A percentile compares a stretch with the other conserved stretches of the same genome.
phyloP scores from a whole-genome alignment of 2,329 filamentous ascomycete species.

The Botrytis medusae region DNA sequence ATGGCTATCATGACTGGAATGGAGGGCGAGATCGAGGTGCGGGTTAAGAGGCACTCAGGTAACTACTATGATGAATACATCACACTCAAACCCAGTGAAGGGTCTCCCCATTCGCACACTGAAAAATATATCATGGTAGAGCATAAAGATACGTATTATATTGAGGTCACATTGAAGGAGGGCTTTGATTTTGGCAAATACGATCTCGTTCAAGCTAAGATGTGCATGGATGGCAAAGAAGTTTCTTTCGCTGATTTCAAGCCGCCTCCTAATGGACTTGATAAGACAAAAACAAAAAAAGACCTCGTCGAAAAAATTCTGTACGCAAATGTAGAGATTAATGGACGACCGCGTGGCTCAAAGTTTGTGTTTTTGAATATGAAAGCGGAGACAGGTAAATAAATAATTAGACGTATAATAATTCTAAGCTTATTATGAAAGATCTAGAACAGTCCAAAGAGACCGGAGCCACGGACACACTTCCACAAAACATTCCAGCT shows the following conservation, averaged over 20 bases:
- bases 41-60: too few species aligned
- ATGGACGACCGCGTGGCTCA: not conserved
- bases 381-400: not conserved
- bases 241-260: too few species aligned
- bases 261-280: too few species aligned
- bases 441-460: not conserved
- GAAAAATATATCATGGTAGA: slow-evolving; percentile 20
- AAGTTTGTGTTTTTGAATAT: not conserved
- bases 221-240: not conserved
- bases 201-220: not conserved
- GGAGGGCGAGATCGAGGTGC: too few species aligned
- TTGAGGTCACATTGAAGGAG: slow-evolving; percentile 20
- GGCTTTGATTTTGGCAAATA: slow-evolving; percentile 4
- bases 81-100: not conserved
- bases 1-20: too few species aligned
- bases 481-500: not conserved
- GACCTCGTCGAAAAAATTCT: not conserved
- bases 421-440: not conserved
- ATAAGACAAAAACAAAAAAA: not conserved
- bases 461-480: not conserved
- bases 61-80: slow-evolving; percentile 24
- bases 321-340: not conserved
- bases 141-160: not conserved
- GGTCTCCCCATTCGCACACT: not conserved
- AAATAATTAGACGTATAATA: not conserved